These are phyloP conservation scores for Pichia thaimueangensis DNA, from an alignment of 805 yeast species.

Conservation along the genomic window DNA sequence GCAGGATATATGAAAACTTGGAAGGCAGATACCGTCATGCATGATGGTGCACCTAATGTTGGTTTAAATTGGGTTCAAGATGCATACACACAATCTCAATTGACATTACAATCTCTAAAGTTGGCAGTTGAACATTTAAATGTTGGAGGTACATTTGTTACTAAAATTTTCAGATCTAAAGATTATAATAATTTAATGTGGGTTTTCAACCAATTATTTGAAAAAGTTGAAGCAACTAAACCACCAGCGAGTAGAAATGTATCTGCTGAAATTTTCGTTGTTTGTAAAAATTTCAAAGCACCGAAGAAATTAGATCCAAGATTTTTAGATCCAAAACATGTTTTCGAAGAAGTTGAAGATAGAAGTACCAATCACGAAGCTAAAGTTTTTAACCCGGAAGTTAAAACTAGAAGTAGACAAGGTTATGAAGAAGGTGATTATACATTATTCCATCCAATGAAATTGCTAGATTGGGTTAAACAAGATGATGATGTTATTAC, in stretches of 20 bases:
- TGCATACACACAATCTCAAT: conserved; percentile 96
- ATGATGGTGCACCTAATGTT: conserved; percentile 99
- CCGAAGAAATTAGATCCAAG: conserved; percentile 94
- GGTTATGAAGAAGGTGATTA: conserved; percentile 97
- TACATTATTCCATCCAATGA: conserved; percentile 59
- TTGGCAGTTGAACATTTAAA: conserved; percentile 88
- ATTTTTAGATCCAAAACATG: conserved; percentile 84
- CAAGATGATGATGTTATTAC: conserved; percentile 73
- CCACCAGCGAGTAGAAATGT: conserved; percentile 99
- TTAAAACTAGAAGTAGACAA: conserved; percentile 81
- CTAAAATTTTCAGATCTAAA: conserved; percentile 96
- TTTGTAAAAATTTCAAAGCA: conserved; percentile 92
- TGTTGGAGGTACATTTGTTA: conserved; percentile 92
- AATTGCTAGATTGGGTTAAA: conserved; percentile 74
- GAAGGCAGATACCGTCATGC: conserved; percentile 97
- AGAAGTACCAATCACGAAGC: conserved; percentile 79
- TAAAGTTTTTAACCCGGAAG: conserved; percentile 90
- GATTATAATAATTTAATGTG: conserved; percentile 96
- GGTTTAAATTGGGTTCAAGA: conserved; percentile 99
- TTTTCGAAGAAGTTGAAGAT: conserved; percentile 83
- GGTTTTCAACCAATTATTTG: conserved; percentile 95
- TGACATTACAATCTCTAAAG: conserved; percentile 87
- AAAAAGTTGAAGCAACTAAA: conserved; percentile 96
- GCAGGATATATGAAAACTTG: conserved; percentile 97
- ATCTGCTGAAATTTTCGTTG: conserved; percentile 97